These are phyloP conservation scores for Graphilbum fragrans DNA, from an alignment of 2,329 filamentous ascomycete species.

Conservation along the genomic window DNA sequence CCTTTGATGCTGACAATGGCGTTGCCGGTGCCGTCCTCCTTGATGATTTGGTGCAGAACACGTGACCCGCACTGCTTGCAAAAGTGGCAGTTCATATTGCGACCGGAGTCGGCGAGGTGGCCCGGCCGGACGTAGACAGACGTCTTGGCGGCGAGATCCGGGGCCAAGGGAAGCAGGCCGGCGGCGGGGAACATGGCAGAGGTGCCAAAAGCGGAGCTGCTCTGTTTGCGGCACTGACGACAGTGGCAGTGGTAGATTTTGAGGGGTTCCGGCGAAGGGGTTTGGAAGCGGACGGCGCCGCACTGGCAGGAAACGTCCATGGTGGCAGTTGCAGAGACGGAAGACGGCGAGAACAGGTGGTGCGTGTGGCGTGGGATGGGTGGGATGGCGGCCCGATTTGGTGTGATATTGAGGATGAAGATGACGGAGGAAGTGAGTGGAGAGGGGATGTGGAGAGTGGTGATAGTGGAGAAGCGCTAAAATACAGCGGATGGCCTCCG, in stretches of 20 bases:
- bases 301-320: conserved; percentile 57
- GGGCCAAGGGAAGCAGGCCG: conserved; percentile 5
- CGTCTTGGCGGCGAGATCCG: neutral
- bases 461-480: neutral
- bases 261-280: conserved; percentile 45
- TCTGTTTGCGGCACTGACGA: conserved; percentile 51
- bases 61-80: conserved; percentile 26
- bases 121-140: conserved; percentile 6
- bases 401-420: neutral
- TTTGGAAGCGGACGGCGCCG: conserved; percentile 48
- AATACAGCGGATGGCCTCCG: no score
- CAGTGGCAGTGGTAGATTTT: conserved; percentile 65
- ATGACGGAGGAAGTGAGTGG: neutral
- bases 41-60: conserved; percentile 29
- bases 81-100: conserved; percentile 15
- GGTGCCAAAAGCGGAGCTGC: conserved; percentile 29
- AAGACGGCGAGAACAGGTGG: neutral
- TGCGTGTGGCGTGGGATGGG: neutral
- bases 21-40: conserved; percentile 23
- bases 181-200: conserved; percentile 8
- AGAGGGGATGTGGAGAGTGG: neutral
- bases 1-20: conserved; percentile 32
- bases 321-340: neutral
- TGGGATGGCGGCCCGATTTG: neutral
- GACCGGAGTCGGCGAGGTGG: conserved; percentile 2